Conservation (phyloP, 2,329 filamentous ascomycete species). For the Fusarium coicis region DNA sequence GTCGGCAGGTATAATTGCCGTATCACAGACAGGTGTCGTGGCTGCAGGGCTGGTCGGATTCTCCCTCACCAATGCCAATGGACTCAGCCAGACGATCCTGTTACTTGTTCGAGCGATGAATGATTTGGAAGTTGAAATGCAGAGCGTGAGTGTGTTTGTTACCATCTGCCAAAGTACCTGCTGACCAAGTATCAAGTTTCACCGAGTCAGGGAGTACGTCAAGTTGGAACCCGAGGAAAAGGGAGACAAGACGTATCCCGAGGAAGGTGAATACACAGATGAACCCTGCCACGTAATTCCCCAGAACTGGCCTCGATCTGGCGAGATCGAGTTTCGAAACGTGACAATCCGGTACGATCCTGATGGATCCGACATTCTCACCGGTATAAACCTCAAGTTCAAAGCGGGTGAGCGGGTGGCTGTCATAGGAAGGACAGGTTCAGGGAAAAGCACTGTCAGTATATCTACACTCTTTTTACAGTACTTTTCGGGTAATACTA, state of each 20-base stretch:
- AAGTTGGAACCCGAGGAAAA: constrained; percentile 57
- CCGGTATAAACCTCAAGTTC: constrained; percentile 61
- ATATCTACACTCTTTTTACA: not conserved
- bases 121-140: constrained; percentile 66
- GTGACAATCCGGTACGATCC: constrained; percentile 61
- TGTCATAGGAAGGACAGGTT: constrained; percentile 82
- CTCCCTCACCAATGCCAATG: constrained; percentile 66
- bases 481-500: constrained; percentile 1
- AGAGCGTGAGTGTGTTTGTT: constrained; percentile 57
- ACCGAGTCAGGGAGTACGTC: constrained; percentile 62
- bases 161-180: not conserved
- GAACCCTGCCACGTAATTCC: constrained; percentile 53
- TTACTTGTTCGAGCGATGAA: constrained; percentile 64
- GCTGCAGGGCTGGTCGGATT: constrained; percentile 66
- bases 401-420: constrained; percentile 79
- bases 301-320: constrained; percentile 57
- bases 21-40: constrained; percentile 58
- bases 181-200: constrained; percentile 52
- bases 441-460: constrained; percentile 82
- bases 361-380: constrained; percentile 60
- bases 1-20: constrained; percentile 63
- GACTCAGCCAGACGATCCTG: constrained; percentile 63
- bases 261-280: constrained; percentile 55
- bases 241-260: constrained; percentile 52
- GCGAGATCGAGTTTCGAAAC: constrained; percentile 62